phyloP scores from a whole-genome alignment of 176 grass and related monocot genomes.

The Hyparrhenia diplandra region DNA sequence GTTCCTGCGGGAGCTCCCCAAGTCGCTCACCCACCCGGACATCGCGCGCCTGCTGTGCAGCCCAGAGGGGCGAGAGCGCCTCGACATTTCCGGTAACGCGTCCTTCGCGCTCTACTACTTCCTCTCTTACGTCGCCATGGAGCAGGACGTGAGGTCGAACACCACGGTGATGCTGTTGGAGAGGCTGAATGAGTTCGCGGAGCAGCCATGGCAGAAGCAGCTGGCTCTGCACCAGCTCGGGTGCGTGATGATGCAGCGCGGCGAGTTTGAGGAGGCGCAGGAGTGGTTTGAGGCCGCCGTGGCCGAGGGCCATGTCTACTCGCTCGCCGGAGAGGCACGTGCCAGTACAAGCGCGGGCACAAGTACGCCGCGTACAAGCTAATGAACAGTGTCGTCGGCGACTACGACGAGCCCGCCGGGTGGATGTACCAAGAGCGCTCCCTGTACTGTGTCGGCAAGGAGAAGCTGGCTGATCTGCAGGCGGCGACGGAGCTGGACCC shows the following conservation, averaged over 20 bases:
- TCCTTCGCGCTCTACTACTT: slow-evolving; percentile 92
- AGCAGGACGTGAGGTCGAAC: slow-evolving; percentile 83
- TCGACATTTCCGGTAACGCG: slow-evolving; percentile 58
- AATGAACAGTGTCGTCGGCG: slow-evolving; percentile 55
- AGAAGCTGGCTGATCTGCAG: slow-evolving; percentile 66
- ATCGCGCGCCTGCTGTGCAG: slow-evolving; percentile 68
- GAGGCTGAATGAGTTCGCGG: slow-evolving; percentile 58
- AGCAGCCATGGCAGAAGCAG: slow-evolving; percentile 70
- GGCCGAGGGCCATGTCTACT: slow-evolving; percentile 77
- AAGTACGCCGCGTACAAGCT: slow-evolving; percentile 93
- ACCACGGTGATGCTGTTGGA: slow-evolving; percentile 84
- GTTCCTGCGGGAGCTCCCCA: slow-evolving; percentile 94
- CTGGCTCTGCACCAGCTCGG: slow-evolving; percentile 78
- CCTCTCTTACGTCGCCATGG: slow-evolving; percentile 76
- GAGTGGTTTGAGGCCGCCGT: slow-evolving; percentile 84
- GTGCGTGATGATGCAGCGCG: slow-evolving; percentile 85
- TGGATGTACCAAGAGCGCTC: slow-evolving; percentile 96
- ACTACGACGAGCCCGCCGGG: slow-evolving; percentile 52
- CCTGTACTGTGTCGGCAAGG: slow-evolving; percentile 75
- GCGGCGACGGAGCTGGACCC: slow-evolving; percentile 69
- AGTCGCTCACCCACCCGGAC: slow-evolving; percentile 58
- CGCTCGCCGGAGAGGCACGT: slow-evolving; percentile 67
- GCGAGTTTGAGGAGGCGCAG: slow-evolving; percentile 84
- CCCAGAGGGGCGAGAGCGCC: slow-evolving; percentile 64
- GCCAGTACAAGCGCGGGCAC: slow-evolving; percentile 87